Evolutionary conservation across 1,284 basidiomycete species (phyloP).

Genomic region (Exobasidium rhododendri): DNA sequence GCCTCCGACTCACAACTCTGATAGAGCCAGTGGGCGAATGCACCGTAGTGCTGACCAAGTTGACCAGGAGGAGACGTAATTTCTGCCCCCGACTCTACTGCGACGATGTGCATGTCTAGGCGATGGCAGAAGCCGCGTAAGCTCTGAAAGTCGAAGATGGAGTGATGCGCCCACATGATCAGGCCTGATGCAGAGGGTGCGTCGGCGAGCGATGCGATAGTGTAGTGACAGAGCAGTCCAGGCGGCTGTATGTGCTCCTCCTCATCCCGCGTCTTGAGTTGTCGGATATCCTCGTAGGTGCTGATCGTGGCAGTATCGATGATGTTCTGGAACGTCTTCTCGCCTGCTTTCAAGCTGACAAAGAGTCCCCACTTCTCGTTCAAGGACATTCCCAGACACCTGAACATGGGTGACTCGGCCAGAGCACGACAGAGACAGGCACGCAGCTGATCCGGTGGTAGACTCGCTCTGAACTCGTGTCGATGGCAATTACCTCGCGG

Average conservation of each 20-base stretch:
- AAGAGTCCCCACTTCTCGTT: not conserved
- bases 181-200: not conserved
- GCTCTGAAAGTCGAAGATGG: not conserved
- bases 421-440: not conserved
- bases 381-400: not conserved
- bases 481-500: not conserved
- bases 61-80: not conserved
- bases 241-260: not conserved
- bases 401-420: not conserved
- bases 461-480: not conserved
- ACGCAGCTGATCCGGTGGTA: not conserved
- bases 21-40: not conserved
- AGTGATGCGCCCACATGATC: not conserved
- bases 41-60: no score
- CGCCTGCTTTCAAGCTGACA: not conserved
- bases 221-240: not conserved
- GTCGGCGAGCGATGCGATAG: not conserved
- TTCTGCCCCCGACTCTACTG: not conserved
- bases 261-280: not conserved
- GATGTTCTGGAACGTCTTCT: not conserved
- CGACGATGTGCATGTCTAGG: no score
- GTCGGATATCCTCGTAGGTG: not conserved
- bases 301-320: not conserved
- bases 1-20: not conserved
- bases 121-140: not conserved